A percentile compares a stretch with the other conserved stretches of the same genome.
These are phyloP conservation scores for Musa itinerans DNA, from an alignment of 176 grass and related monocot species.

Conservation along the genomic window DNA sequence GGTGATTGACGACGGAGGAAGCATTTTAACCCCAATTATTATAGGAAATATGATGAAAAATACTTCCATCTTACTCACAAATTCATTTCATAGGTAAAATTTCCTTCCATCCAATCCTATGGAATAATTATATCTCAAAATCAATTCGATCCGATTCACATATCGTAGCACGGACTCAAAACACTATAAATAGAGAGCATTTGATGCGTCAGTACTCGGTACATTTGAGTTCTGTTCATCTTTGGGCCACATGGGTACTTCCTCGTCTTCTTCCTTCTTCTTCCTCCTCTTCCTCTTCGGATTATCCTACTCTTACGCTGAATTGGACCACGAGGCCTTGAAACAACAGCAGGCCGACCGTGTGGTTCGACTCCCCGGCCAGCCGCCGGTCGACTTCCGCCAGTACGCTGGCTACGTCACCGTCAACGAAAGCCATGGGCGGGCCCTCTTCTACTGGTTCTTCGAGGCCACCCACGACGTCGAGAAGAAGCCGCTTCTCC, in stretches of 20 bases:
- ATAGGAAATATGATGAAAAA: too few species aligned
- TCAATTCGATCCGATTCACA: too few species aligned
- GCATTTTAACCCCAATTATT: too few species aligned
- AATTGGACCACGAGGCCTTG: background rate
- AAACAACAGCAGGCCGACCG: conserved; percentile 35
- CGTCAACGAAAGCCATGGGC: conserved; percentile 34
- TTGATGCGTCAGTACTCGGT: too few species aligned
- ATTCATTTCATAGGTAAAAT: too few species aligned
- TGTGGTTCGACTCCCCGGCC: conserved; percentile 29
- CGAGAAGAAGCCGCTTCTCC: conserved; percentile 38
- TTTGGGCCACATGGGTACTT: background rate
- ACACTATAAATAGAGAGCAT: background rate
- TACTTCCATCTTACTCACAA: too few species aligned
- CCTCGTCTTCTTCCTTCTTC: background rate
- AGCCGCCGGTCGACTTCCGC: conserved; percentile 27
- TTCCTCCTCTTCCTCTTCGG: background rate
- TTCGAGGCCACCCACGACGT: conserved; percentile 40
- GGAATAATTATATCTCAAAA: too few species aligned
- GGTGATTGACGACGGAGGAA: too few species aligned
- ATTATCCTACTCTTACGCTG: background rate
- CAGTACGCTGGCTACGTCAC: conserved; percentile 50
- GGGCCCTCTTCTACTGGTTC: conserved; percentile 64
- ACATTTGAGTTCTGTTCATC: background rate
- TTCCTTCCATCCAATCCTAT: too few species aligned
- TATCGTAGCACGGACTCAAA: too few species aligned